A percentile compares a stretch with the other conserved stretches of the same genome.
phyloP scores from a whole-genome alignment of 2,329 filamentous ascomycete genomes.

The Cladobotryum mycophilum region DNA sequence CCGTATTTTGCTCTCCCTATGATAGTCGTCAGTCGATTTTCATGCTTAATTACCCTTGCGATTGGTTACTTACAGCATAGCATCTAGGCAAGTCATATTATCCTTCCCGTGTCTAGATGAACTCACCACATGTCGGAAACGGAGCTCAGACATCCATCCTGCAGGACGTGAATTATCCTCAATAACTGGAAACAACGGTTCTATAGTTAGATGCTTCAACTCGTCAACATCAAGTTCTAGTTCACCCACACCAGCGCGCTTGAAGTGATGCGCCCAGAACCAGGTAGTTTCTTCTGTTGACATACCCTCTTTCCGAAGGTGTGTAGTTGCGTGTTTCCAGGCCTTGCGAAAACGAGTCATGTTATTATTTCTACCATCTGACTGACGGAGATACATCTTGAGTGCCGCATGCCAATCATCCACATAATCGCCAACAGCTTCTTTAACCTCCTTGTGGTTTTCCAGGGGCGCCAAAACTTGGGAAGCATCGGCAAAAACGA shows the following conservation, averaged over 20 bases:
- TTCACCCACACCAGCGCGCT: not conserved
- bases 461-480: not conserved
- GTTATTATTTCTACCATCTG: not conserved
- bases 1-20: no score
- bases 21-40: no score
- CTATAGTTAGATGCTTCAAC: not conserved
- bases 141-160: conserved; percentile 4
- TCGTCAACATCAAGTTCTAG: conserved; percentile 2
- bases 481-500: not conserved
- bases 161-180: not conserved
- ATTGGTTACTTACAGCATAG: not conserved
- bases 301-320: conserved; percentile 1
- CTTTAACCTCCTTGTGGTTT: not conserved
- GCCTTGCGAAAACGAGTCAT: not conserved
- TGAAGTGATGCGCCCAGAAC: conserved; percentile 3
- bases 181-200: not conserved
- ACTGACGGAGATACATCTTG: not conserved
- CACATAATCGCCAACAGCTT: not conserved
- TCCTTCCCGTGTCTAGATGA: not conserved
- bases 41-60: no score
- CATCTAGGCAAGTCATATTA: conserved; percentile 1
- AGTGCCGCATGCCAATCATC: conserved; percentile 5
- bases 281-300: conserved; percentile 1
- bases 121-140: not conserved
- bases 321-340: conserved; percentile 2